These are phyloP conservation scores for Mucor sp. DNA, from an alignment of 371 early-diverging fungal genomes.

Conservation along the genomic window DNA sequence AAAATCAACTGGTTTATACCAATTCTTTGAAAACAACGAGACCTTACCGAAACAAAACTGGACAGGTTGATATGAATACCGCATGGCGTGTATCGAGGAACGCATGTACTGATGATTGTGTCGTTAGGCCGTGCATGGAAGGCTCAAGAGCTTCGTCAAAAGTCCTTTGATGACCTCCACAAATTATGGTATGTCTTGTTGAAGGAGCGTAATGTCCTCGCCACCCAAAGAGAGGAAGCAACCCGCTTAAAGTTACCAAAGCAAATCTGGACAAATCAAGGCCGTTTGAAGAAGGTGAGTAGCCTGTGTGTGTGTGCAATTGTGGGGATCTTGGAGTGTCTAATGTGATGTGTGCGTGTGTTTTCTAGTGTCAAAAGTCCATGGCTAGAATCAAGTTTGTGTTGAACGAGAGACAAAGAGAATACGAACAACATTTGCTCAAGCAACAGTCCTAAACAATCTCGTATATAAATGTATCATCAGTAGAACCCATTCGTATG, in stretches of 20 bases:
- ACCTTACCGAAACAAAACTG: constrained; percentile 64
- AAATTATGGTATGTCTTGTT: constrained; percentile 94
- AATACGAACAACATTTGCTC: constrained; percentile 54
- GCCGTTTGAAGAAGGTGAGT: constrained; percentile 74
- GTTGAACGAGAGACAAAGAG: constrained; percentile 83
- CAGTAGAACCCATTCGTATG: background rate
- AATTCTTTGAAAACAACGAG: constrained; percentile 86
- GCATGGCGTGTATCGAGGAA: background rate
- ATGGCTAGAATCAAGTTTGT: constrained; percentile 95
- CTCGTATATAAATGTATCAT: background rate
- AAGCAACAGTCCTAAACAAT: background rate
- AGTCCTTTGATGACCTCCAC: constrained; percentile 97
- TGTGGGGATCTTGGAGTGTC: background rate
- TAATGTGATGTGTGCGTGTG: background rate
- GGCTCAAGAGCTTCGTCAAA: constrained; percentile 86
- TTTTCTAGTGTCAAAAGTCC: constrained; percentile 80
- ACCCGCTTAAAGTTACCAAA: constrained; percentile 64
- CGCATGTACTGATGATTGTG: background rate
- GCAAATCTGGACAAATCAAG: constrained; percentile 72
- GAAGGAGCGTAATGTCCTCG: constrained; percentile 93
- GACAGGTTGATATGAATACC: constrained; percentile 56
- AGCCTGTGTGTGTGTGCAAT: too few species aligned
- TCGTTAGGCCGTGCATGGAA: constrained; percentile 88
- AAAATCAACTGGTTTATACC: constrained; percentile 69
- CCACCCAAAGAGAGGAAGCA: constrained; percentile 86